A percentile compares a stretch with the other conserved stretches of the same genome.
These are phyloP conservation scores for Brachypodium distachyon DNA, from an alignment of 202 grass and related monocot species.

Conservation along the genomic window DNA sequence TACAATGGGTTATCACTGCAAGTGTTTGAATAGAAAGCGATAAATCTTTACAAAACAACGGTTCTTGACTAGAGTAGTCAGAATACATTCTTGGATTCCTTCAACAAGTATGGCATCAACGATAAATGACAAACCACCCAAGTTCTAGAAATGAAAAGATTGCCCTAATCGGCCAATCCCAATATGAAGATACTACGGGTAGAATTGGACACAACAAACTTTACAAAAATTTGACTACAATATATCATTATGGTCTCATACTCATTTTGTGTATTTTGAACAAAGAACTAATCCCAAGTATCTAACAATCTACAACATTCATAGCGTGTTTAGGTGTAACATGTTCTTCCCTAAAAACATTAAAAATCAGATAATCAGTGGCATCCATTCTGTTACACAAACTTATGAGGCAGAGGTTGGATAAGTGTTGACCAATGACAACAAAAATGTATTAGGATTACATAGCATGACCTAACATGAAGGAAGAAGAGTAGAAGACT, in stretches of 20 bases:
- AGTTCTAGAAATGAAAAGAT: neutral
- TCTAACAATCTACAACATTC: neutral
- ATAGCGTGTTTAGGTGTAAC: neutral
- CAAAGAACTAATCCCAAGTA: neutral
- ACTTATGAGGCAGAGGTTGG: neutral
- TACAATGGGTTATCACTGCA: neutral
- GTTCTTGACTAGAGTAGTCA: neutral
- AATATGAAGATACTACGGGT: neutral
- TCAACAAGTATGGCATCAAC: neutral
- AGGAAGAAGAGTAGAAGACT: slow-evolving; percentile 8
- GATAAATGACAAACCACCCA: neutral
- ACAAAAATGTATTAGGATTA: neutral
- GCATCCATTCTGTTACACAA: neutral
- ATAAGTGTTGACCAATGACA: neutral
- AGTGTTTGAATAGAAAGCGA: neutral
- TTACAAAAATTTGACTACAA: neutral
- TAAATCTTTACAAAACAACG: neutral
- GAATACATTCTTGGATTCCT: slow-evolving; percentile 4
- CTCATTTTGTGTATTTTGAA: neutral
- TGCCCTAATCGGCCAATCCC: neutral
- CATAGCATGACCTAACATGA: neutral
- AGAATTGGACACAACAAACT: neutral
- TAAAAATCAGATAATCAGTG: neutral
- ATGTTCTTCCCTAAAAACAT: neutral
- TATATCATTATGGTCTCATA: neutral